These are phyloP conservation scores for Andrographis paniculata DNA, from an alignment of 305 asterid genomes.

Conservation along the genomic window DNA sequence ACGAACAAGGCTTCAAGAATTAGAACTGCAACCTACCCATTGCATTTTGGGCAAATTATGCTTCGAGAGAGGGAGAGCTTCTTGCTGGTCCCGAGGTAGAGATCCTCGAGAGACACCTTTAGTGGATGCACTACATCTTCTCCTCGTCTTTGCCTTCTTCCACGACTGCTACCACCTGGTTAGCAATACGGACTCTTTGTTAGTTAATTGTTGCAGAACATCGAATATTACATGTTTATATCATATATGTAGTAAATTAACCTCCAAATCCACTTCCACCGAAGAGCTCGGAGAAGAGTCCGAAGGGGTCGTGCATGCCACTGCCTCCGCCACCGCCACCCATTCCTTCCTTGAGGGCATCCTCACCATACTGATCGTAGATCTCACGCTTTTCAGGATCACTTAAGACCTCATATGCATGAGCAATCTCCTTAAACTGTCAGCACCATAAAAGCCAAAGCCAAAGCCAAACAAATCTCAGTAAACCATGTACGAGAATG, in stretches of 20 bases:
- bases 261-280: conserved; percentile 44
- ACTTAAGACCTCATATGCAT: conserved; percentile 54
- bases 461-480: neutral
- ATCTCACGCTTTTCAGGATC: conserved; percentile 54
- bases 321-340: conserved; percentile 32
- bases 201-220: neutral
- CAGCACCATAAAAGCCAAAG: no score
- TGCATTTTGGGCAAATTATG: conserved; percentile 40
- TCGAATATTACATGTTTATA: no score
- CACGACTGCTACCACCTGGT: conserved; percentile 49
- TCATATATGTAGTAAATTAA: no score
- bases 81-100: conserved; percentile 36
- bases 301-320: conserved; percentile 45
- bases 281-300: conserved; percentile 48
- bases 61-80: conserved; percentile 48
- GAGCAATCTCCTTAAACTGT: conserved; percentile 60
- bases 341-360: conserved; percentile 65
- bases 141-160: conserved; percentile 47
- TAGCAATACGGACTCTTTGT: conserved; percentile 15
- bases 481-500: neutral
- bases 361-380: conserved; percentile 59
- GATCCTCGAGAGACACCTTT: conserved; percentile 47
- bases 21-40: no score
- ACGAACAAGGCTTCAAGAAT: neutral
- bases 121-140: conserved; percentile 46